Evolutionary conservation across 1,284 basidiomycete species (phyloP).

Genomic region (Pseudozyma tsukubaensis): DNA sequence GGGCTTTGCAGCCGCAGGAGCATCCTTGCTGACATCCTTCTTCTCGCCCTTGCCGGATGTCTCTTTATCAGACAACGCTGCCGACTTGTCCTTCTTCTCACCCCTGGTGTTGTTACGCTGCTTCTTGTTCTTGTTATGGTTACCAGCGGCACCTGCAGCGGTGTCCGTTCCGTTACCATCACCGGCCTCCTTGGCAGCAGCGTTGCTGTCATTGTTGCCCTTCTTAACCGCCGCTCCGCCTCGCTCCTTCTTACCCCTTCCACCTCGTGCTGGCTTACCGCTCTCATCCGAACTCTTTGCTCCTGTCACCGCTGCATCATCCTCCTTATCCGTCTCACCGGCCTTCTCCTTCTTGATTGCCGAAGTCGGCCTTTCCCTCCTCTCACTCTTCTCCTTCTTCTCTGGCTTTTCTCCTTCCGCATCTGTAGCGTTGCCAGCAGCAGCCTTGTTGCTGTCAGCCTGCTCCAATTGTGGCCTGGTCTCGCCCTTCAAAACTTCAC

Average conservation of each 20-base stretch:
- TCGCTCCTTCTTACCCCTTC: slow-evolving; percentile 10
- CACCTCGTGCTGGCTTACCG: neutral
- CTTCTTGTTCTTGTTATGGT: slow-evolving; percentile 45
- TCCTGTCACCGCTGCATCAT: no score
- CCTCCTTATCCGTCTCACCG: slow-evolving; percentile 23
- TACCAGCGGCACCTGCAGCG: neutral
- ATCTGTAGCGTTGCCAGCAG: neutral
- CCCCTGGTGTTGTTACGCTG: slow-evolving; percentile 18
- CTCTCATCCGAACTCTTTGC: slow-evolving; percentile 33
- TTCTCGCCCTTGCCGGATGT: slow-evolving; percentile 12
- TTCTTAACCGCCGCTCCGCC: slow-evolving; percentile 2
- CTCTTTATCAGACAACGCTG: no score
- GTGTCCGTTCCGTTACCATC: neutral
- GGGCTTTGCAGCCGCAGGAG: neutral
- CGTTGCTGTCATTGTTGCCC: slow-evolving; percentile 11
- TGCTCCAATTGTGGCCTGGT: slow-evolving; percentile 37
- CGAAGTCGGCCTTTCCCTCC: no score
- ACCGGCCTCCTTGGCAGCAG: neutral
- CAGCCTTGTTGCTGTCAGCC: slow-evolving; percentile 43
- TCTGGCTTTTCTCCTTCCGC: slow-evolving; percentile 1
- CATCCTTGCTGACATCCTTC: no score
- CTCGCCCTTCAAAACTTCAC: slow-evolving; percentile 37
- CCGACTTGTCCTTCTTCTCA: slow-evolving; percentile 7
- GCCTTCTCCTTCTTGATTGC: slow-evolving; percentile 6
- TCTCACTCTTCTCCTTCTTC: slow-evolving; percentile 9